Evolutionary conservation across 2,329 filamentous ascomycete species (phyloP).

Genomic region (Aspergillus aculeatus): DNA sequence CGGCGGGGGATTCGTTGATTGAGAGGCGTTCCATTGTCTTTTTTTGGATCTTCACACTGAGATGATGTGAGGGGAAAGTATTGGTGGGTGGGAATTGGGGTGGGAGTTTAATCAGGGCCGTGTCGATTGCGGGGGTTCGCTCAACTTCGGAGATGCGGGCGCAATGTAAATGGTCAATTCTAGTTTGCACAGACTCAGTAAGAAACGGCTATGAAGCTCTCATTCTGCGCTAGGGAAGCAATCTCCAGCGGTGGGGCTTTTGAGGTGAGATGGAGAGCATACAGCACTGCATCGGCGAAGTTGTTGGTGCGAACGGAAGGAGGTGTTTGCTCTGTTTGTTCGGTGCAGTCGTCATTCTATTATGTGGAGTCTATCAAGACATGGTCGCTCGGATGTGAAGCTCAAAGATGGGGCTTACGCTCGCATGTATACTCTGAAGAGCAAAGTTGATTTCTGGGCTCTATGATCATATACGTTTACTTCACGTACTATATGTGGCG

Average conservation of each 20-base stretch:
- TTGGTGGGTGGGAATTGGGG: slow-evolving; percentile 7
- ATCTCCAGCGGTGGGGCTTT: neutral
- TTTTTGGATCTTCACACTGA: slow-evolving; percentile 12
- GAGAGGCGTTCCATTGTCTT: slow-evolving; percentile 38
- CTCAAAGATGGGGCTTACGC: too few species aligned
- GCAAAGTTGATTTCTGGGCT: too few species aligned
- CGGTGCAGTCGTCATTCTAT: neutral
- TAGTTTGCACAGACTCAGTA: neutral
- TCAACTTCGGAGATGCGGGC: neutral
- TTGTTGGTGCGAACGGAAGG: slow-evolving; percentile 12
- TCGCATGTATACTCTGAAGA: too few species aligned
- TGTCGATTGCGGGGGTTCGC: neutral
- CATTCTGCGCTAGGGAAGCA: slow-evolving; percentile 8
- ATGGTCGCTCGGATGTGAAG: too few species aligned
- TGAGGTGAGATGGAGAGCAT: neutral
- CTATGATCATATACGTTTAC: too few species aligned
- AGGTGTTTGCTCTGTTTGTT: slow-evolving; percentile 18
- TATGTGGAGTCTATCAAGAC: too few species aligned
- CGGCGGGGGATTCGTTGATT: slow-evolving; percentile 33
- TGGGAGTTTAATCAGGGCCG: neutral
- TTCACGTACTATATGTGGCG: too few species aligned
- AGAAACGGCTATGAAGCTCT: neutral
- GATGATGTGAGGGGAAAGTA: slow-evolving; percentile 13
- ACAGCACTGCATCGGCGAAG: slow-evolving; percentile 2
- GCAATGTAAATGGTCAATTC: neutral